Percentiles rank a stretch among this genome's conserved stretches.
These are phyloP conservation scores for Astragalus glycyphyllos DNA, from an alignment of 306 rosid genomes.

Conservation along the genomic window DNA sequence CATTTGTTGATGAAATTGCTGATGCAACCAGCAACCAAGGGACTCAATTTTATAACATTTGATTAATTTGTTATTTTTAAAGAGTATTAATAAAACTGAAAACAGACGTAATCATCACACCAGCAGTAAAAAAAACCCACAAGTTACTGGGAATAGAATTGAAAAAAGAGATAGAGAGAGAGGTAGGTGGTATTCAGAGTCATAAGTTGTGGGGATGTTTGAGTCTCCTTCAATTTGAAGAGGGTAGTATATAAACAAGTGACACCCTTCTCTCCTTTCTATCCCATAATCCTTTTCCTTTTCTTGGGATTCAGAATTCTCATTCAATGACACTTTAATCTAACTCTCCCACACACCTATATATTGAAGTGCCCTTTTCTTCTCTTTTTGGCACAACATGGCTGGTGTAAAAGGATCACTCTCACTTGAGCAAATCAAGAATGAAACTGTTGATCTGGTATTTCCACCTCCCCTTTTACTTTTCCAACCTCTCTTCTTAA, in stretches of 20 bases:
- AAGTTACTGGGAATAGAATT: conserved; percentile 31
- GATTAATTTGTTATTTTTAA: too few species aligned
- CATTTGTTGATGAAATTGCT: too few species aligned
- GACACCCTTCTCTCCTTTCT: not conserved
- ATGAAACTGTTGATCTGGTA: conserved; percentile 98
- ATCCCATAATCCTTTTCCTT: not conserved
- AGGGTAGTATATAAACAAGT: conserved; percentile 40
- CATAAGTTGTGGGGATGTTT: not conserved
- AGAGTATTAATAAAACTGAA: too few species aligned
- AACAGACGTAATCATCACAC: conserved; percentile 4
- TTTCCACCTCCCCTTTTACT: not conserved
- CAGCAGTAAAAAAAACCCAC: conserved; percentile 36
- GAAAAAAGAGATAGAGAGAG: conserved; percentile 24
- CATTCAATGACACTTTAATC: conserved; percentile 48
- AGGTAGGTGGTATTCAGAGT: not conserved
- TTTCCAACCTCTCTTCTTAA: conserved; percentile 1
- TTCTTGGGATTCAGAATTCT: conserved; percentile 54
- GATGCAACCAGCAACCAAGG: too few species aligned
- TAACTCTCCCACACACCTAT: not conserved
- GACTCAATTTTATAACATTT: not conserved
- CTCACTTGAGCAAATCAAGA: conserved; percentile 78
- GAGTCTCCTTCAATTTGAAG: not conserved
- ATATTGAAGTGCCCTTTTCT: not conserved
- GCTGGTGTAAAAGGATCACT: conserved; percentile 52
- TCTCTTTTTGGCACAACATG: conserved; percentile 40